phyloP scores from a whole-genome alignment of 805 yeast genomes.

The Hanseniaspora osmophila region DNA sequence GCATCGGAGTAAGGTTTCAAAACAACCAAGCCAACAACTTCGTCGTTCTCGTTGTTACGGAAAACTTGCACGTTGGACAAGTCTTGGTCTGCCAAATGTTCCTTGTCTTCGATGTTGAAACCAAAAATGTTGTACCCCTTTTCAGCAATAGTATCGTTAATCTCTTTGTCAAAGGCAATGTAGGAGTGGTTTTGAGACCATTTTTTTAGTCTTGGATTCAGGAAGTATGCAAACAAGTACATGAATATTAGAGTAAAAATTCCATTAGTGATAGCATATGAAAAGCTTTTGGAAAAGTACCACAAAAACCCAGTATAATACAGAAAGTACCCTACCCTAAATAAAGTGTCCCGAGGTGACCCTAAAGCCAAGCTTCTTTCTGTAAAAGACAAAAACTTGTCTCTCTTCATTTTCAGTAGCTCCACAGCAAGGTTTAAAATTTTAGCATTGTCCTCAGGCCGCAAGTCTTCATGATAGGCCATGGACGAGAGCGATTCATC shows the following conservation, averaged over 20 bases:
- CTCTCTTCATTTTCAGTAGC: neutral
- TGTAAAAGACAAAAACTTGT: neutral
- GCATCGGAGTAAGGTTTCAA: neutral
- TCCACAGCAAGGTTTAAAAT: neutral
- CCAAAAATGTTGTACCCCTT: neutral
- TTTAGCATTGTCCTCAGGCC: neutral
- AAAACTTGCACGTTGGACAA: neutral
- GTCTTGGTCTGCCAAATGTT: neutral
- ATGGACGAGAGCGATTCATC: no score
- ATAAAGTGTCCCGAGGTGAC: neutral
- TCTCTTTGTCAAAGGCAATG: neutral
- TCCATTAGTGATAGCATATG: neutral
- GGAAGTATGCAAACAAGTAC: neutral
- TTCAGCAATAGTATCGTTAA: neutral
- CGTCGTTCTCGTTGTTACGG: neutral
- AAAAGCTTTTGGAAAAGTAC: neutral
- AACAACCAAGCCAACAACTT: neutral
- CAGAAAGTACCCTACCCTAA: neutral
- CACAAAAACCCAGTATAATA: neutral
- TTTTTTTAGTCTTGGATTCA: neutral
- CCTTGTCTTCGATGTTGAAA: neutral
- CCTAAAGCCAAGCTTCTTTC: neutral
- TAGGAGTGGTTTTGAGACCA: neutral
- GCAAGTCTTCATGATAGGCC: conserved; percentile 5
- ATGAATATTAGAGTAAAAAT: neutral